phyloP scores from a whole-genome alignment of 495 filamentous ascomycete species.

The Lasiosphaeris hirsuta region DNA sequence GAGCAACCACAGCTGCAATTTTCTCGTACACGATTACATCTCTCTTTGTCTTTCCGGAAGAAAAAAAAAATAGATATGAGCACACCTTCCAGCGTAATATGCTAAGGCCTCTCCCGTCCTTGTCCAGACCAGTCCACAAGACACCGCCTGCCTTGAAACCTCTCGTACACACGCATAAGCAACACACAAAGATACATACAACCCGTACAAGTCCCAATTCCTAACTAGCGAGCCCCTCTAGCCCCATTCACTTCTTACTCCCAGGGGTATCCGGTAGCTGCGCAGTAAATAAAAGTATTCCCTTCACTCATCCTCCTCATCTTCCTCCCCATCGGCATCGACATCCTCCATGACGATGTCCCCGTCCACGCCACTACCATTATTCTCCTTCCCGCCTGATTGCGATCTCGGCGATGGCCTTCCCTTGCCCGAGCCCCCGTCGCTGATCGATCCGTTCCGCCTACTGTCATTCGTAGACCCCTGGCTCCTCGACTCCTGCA shows the following conservation, averaged over 20 bases:
- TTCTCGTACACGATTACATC: background rate
- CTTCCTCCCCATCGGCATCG: slow-evolving; percentile 6
- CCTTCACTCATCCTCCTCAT: background rate
- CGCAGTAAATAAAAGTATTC: no score
- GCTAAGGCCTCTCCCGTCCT: background rate
- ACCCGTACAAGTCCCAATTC: no score
- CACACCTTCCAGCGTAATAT: background rate
- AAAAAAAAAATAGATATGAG: background rate
- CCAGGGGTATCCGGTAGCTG: no score
- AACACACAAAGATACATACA: no score
- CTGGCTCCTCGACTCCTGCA: slow-evolving; percentile 32
- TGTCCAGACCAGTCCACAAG: background rate
- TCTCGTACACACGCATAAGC: no score
- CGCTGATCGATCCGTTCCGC: slow-evolving; percentile 11
- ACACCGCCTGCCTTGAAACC: background rate
- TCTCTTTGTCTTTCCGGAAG: background rate
- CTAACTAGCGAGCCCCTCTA: no score
- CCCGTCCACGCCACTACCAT: background rate
- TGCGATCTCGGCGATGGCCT: slow-evolving; percentile 17
- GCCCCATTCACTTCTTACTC: no score
- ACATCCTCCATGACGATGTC: slow-evolving; percentile 25
- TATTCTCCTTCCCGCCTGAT: background rate
- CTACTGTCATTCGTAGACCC: background rate
- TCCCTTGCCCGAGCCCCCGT: slow-evolving; percentile 13
- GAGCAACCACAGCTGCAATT: no score